These are phyloP conservation scores for Lachnellula cervina DNA, from an alignment of 2,329 filamentous ascomycete genomes.

Conservation along the genomic window DNA sequence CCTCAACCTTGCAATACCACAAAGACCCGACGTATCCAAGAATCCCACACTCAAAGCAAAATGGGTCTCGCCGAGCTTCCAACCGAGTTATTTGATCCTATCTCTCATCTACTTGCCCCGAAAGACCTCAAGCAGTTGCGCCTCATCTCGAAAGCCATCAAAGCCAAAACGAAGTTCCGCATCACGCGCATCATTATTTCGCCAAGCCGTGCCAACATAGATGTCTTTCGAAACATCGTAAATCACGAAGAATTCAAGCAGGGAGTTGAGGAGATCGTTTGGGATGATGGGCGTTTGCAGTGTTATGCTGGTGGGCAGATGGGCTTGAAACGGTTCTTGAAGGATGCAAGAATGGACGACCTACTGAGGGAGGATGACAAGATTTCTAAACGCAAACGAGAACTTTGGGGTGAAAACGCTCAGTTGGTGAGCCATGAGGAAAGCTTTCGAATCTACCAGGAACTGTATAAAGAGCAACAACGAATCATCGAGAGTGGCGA, in stretches of 20 bases:
- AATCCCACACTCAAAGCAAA: not conserved
- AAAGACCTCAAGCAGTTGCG: not conserved
- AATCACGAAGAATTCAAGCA: not conserved
- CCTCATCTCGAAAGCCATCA: not conserved
- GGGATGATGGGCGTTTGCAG: not conserved
- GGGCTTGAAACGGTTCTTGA: not conserved
- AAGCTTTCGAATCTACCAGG: not conserved
- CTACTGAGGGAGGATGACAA: not conserved
- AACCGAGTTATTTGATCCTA: not conserved
- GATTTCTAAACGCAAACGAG: too few relatives aligned
- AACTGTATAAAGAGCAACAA: not conserved
- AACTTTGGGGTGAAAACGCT: not conserved
- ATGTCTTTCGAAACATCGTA: not conserved
- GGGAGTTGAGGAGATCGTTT: not conserved
- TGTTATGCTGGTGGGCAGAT: not conserved
- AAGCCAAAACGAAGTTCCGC: not conserved
- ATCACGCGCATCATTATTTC: not conserved
- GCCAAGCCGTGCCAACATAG: not conserved
- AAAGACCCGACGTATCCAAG: too few relatives aligned
- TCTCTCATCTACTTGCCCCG: not conserved
- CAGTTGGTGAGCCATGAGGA: not conserved
- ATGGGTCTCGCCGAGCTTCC: not conserved
- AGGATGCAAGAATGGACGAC: not conserved
- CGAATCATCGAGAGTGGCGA: not conserved
- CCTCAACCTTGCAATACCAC: too few relatives aligned